Base-by-base conservation (phyloP, 2,329 filamentous ascomycete species). In the Lasiodiplodia citricola region DNA sequence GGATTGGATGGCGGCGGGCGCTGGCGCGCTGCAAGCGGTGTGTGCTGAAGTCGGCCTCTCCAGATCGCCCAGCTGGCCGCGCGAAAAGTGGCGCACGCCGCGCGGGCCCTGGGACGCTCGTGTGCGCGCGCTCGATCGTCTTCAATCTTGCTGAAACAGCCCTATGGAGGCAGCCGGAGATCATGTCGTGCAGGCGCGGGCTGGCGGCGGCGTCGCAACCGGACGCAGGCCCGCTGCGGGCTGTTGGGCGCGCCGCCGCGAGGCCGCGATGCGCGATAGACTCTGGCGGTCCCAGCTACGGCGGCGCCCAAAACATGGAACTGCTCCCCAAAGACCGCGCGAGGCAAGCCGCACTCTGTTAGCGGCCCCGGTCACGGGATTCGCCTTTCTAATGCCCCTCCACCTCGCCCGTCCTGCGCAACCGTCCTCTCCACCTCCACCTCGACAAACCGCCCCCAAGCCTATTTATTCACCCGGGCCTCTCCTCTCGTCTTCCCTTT, bases 401-500 rank as follows among this genome's bases (percentile, higher is more conserved):
- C 72, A 69, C 55, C 50, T 66, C 66, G 63, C 51, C 67, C 68
- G 66, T 69, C 67, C 44, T 65, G 58, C 58, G 63, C 70, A 57
- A 31, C 38, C 60, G 47, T 68, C 58, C 66, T 65, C 69, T 63
- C 69, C 63, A 70, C 66, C 68, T 56, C 67, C 52, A 62, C 62
- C 60, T 64, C 60, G 47, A 47, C 44, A 51, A 66, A 57, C 57
- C 28, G 41, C 44, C 60, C 63, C 52, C 60, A 52, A 70, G 67
- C 71, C 70, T 75, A 68, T 65, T 68, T 68, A 64, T 65, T 57
- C 66, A 60, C 21, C 23, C 50, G 68, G 68, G 67, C 67, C 66
- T 68, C 67, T 67, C 47, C 56, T 70, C 62, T 60, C 68, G 70
- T 72, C 66, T 77, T 75, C 74, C 68, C 73, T 74, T 79, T 78